Evolutionary conservation across 257 asterid species (phyloP), one percentile per base, ranked within the genome.

Genomic region (Mentha longifolia): DNA sequence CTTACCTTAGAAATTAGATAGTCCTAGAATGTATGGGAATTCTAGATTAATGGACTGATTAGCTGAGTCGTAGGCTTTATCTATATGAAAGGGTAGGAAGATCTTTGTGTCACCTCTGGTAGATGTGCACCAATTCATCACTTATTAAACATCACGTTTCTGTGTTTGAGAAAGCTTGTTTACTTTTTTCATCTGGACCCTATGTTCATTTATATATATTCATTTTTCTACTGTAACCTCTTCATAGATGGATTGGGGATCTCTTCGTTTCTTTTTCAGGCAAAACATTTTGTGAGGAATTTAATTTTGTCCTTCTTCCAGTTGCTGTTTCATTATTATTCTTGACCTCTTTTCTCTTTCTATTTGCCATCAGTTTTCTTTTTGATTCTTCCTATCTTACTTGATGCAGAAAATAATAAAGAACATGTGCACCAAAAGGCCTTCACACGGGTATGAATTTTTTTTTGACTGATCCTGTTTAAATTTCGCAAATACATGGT

Each of bases 371-470:
- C 25, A 49, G 8, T 58, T 43, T 30, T 33, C 20, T 58, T 35
- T 2, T 71, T n/a, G 61, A 19, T 22, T 22, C 25, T 20, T 51
- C 61, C 75, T 31, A 16, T 78, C 71, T 72, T 60, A 19, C 76
- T 28, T 70, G 65, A 68, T 81, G 85, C 84, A 91, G 98, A 81
- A 55, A 87, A 70, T 71, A 83, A 74, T 71, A 45, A 85, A 22
- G 89, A 80, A 69, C 84, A 79, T 79, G 77, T 67, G 33, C 56
- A 80, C 67, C 61, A 73, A 68, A 81, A 59, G 75, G 71, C 77
- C 55, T 84, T 94, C 71, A 72, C 95, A 49, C 30, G 77, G 92
- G 98, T 94, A 84, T 61, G 77, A 70, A 51, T 22, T 22, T 22
- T 67, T 59, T 45, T 76, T 68, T 63, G 46, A 51, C 15, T 33